A percentile compares a stretch with the other conserved stretches of the same genome.
phyloP scores from a whole-genome alignment of 441 rosid species.

The Eugenia klotzschiana region DNA sequence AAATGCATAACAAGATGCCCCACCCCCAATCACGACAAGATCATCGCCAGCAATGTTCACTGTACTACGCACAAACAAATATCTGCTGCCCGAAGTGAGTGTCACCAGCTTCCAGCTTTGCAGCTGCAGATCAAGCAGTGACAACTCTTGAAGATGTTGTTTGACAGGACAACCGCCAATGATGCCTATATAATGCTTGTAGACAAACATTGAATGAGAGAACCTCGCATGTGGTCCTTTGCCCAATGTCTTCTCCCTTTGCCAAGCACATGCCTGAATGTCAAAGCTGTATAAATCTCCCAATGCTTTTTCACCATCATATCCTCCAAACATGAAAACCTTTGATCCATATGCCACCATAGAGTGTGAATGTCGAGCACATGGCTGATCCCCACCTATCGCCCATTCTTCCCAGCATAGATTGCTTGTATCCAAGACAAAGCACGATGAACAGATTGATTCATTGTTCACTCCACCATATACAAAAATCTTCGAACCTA shows the following conservation, averaged over 20 bases:
- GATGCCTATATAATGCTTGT: conserved; percentile 48
- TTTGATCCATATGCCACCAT: conserved; percentile 58
- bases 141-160: conserved; percentile 60
- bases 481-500: conserved; percentile 59
- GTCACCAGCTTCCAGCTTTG: conserved; percentile 50
- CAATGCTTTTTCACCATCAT: conserved; percentile 57
- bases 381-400: conserved; percentile 46
- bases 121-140: conserved; percentile 47
- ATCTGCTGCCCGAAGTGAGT: conserved; percentile 46
- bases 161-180: conserved; percentile 88
- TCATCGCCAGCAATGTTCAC: conserved; percentile 54
- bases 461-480: conserved; percentile 70
- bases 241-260: conserved; percentile 52
- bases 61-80: conserved; percentile 64
- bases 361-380: conserved; percentile 81
- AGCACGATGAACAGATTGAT: conserved; percentile 41
- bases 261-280: conserved; percentile 43
- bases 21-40: conserved; percentile 79
- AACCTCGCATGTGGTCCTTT: conserved; percentile 72
- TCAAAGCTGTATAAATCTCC: conserved; percentile 79
- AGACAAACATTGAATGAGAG: conserved; percentile 80
- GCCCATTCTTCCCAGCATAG: conserved; percentile 55
- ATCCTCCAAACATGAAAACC: conserved; percentile 72
- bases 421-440: conserved; percentile 34
- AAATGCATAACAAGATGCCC: conserved; percentile 96